Conservation (phyloP, 1,284 basidiomycete genomes). For the Serendipita sp. region DNA sequence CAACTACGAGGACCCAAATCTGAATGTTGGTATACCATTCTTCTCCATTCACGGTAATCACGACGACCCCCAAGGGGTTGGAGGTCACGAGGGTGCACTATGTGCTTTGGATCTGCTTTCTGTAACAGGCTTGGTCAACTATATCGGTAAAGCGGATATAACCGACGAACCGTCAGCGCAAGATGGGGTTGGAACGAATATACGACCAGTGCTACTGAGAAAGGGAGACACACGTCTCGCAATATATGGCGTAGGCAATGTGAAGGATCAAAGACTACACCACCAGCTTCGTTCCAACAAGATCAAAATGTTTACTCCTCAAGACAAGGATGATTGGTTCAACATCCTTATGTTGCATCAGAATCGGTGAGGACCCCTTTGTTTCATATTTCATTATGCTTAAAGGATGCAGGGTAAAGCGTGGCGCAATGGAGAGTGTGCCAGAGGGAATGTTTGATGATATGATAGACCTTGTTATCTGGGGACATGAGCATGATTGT, state of each 20-base stretch:
- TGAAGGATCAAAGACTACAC: conserved; percentile 92
- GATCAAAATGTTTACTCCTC: conserved; percentile 91
- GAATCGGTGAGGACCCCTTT: conserved; percentile 57
- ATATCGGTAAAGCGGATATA: conserved; percentile 77
- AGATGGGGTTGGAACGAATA: conserved; percentile 63
- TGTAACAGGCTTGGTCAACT: conserved; percentile 87
- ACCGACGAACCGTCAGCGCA: conserved; percentile 45
- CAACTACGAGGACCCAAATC: conserved; percentile 94
- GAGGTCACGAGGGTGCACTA: conserved; percentile 83
- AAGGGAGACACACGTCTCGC: conserved; percentile 82
- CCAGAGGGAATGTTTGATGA: conserved; percentile 97
- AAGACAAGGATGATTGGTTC: conserved; percentile 85
- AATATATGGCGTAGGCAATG: conserved; percentile 91
- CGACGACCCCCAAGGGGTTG: conserved; percentile 95
- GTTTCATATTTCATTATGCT: neutral
- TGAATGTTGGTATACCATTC: conserved; percentile 88
- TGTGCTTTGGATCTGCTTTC: conserved; percentile 92
- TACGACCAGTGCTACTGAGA: conserved; percentile 76
- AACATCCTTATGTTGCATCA: conserved; percentile 91
- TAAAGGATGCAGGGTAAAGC: conserved; percentile 57
- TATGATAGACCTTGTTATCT: conserved; percentile 82
- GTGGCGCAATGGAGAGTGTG: conserved; percentile 83
- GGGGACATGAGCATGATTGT: conserved; percentile 99
- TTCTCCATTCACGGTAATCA: conserved; percentile 99
- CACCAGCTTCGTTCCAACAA: conserved; percentile 88